Evolutionary conservation across 495 filamentous ascomycete genomes (phyloP), one percentile per base, ranked within the genome.

Genomic region (Penicillium arizonense): DNA sequence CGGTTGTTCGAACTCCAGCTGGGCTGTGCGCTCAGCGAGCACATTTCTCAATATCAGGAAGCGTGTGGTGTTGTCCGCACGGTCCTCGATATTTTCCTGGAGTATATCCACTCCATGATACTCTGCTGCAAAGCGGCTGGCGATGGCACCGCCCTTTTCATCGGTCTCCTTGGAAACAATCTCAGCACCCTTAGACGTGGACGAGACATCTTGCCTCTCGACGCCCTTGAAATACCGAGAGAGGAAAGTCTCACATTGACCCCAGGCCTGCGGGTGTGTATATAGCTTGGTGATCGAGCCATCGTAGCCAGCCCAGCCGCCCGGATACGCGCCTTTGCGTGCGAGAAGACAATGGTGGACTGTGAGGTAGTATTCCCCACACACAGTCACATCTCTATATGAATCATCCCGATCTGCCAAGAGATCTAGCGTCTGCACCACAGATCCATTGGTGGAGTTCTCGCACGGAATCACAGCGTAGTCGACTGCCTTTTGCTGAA

Each of bases 391-490:
- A 59, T 89, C 82, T 14, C 76, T 75, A 63, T 84, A 89, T 26
- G 63, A 58, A 48, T 63, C 59, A 23, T 72, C 66, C 32, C 87
- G 78, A 70, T 96, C 91, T 54, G 89, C 89, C 47, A 98, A 79
- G 47, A 91, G 82, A 67, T 96, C 92, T 7, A 98, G 82, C 0
- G 91, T 96, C 64, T 86, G 82, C 21, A 93, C 83, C 36, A 98
- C 95, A 38, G 85, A 84, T 55, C 94, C 94, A 71, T 97, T 95
- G 57, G 91, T 91, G 9, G 87, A 92, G 71, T 98, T 98, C 70
- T 98, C 94, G 72, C 95, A 92, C 26, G 94, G 94, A 13, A 97
- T 89, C 4, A 98, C 88, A 53, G 91, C 93, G 61, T 83, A 87
- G 52, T 77, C 68, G 0, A 79, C 78, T 20, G 66, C 52, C 51